A percentile compares a stretch with the other conserved stretches of the same genome.
These are phyloP conservation scores for Salix exigua DNA, from an alignment of 345 rosid species.

Conservation along the genomic window DNA sequence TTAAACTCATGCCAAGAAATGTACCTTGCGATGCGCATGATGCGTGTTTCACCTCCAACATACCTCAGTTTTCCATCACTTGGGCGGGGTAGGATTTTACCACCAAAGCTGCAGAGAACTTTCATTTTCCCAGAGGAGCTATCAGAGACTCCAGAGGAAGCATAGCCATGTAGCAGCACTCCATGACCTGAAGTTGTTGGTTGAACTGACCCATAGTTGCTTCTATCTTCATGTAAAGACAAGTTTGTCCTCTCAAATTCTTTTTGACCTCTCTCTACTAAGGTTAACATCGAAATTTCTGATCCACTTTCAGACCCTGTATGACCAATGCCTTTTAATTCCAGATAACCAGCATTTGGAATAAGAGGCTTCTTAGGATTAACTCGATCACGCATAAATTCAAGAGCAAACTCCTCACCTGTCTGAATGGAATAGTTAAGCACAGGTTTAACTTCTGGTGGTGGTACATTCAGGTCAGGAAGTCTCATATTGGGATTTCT, in stretches of 20 bases:
- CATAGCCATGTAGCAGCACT: constrained; percentile 24
- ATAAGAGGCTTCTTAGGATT: constrained; percentile 45
- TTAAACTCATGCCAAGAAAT: constrained; percentile 59
- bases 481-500: constrained; percentile 35
- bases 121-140: constrained; percentile 49
- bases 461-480: constrained; percentile 39
- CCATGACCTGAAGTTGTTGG: constrained; percentile 40
- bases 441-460: constrained; percentile 59
- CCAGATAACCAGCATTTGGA: constrained; percentile 51
- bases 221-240: constrained; percentile 38
- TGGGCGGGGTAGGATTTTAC: constrained; percentile 81
- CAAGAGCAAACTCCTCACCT: constrained; percentile 91
- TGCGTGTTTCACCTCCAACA: constrained; percentile 84
- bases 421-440: constrained; percentile 78
- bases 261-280: constrained; percentile 40
- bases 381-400: constrained; percentile 78
- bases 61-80: constrained; percentile 87
- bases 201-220: constrained; percentile 44
- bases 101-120: constrained; percentile 87
- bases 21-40: constrained; percentile 58
- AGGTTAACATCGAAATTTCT: constrained; percentile 44
- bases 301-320: constrained; percentile 64
- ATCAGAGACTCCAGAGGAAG: constrained; percentile 45
- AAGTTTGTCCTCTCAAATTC: constrained; percentile 47
- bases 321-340: constrained; percentile 55